Evolutionary conservation across 306 rosid genomes (phyloP), one percentile per base, ranked within the genome.

Genomic region (Hylodesmum podocarpum): DNA sequence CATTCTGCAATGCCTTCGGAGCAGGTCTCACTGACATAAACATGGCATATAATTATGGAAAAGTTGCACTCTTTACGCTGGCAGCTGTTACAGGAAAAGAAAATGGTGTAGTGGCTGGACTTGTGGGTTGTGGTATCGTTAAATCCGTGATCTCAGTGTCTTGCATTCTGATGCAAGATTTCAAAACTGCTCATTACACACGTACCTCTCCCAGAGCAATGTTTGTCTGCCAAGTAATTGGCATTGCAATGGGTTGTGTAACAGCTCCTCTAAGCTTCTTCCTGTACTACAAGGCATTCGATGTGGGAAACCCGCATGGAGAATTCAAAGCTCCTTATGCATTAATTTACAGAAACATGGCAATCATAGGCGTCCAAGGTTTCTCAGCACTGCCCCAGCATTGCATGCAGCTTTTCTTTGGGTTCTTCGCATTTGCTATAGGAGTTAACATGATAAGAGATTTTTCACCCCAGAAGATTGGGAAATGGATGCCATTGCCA

Each of bases 261-360:
- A 51, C 81, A 4, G 86, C 96, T 27, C 98, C 98, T 14, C 89
- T 92, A 3, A 90, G 97, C 80, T 95, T 95, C 86, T 87, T 95
- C 79, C 55, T 95, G 8, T 95, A 87, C 87, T 83, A 78, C 81
- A 78, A 78, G 80, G 86, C 86, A 59, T 83, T 83, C 19, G 83
- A 83, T 19, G 86, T 78, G 57, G 86, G 86, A 50, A 92, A 95
- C 74, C 98, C 97, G 0, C 6, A 85, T 0, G 97, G 98, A 19
- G 97, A 95, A 67, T 89, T 92, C 88, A 92, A 95, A 78, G 98
- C 98, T 12, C 98, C 98, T 1, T 95, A 85, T 53, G 98, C 98
- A 0, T 66, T 95, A 14, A 83, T 83, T 31, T 83, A 78, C 74
- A 73, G 86, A 61, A 83, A 78, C 78, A 78, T 83, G 86, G 86